Evolutionary conservation across 2,329 filamentous ascomycete species (phyloP).

Genomic region (Phoma sp.): DNA sequence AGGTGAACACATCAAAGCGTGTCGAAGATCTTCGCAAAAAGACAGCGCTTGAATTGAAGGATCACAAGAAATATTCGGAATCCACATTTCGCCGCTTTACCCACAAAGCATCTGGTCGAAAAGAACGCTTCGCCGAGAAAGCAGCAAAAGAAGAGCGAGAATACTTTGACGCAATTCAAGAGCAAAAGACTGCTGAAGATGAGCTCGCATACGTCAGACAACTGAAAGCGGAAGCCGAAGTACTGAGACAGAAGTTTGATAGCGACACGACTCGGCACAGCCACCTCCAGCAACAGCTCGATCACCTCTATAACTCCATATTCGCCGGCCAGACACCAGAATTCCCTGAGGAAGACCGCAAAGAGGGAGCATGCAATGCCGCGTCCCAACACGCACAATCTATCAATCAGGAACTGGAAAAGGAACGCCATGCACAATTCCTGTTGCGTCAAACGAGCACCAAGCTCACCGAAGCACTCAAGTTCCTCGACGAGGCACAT

Average conservation of each 20-base stretch:
- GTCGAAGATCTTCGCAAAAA: slow-evolving; percentile 27
- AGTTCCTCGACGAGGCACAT: slow-evolving; percentile 35
- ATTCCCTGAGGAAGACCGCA: slow-evolving; percentile 42
- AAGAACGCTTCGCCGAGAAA: slow-evolving; percentile 39
- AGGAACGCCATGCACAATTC: slow-evolving; percentile 35
- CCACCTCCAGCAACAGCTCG: slow-evolving; percentile 35
- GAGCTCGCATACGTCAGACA: slow-evolving; percentile 35
- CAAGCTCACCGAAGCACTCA: slow-evolving; percentile 32
- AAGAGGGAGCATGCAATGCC: slow-evolving; percentile 30
- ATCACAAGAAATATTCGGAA: slow-evolving; percentile 47
- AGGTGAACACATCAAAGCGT: slow-evolving; percentile 25
- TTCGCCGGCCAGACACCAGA: slow-evolving; percentile 43
- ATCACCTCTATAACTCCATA: slow-evolving; percentile 42
- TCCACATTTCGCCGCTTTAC: slow-evolving; percentile 41
- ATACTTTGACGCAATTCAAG: slow-evolving; percentile 45
- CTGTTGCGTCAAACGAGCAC: slow-evolving; percentile 31
- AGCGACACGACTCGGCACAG: slow-evolving; percentile 27
- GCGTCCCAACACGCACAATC: slow-evolving; percentile 21
- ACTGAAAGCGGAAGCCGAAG: slow-evolving; percentile 35
- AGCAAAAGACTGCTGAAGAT: slow-evolving; percentile 43
- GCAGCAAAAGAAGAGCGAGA: slow-evolving; percentile 46
- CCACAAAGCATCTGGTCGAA: slow-evolving; percentile 41
- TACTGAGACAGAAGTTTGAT: slow-evolving; percentile 22
- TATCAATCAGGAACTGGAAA: slow-evolving; percentile 30
- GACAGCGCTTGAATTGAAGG: slow-evolving; percentile 34